Percentiles rank a stretch among this genome's conserved stretches.
Conservation (phyloP, 1,284 basidiomycete species). For the Leccinum angustisporum region DNA sequence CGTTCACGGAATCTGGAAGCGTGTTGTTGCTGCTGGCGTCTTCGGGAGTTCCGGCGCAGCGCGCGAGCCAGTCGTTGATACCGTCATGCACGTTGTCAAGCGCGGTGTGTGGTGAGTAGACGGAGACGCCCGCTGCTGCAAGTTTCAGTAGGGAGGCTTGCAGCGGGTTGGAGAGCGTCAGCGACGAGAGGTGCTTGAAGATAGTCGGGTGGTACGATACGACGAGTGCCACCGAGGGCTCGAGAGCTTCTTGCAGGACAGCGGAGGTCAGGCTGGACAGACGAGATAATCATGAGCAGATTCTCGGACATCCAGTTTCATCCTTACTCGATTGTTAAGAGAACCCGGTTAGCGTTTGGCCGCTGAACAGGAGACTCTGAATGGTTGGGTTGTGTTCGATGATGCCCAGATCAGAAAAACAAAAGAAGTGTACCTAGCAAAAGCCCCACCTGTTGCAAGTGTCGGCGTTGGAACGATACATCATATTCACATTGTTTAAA, state of each 20-base stretch:
- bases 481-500: slow-evolving; percentile 44
- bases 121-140: slow-evolving; percentile 77
- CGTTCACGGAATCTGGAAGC: slow-evolving; percentile 23
- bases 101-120: slow-evolving; percentile 88
- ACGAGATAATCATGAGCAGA: slow-evolving; percentile 13
- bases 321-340: slow-evolving; percentile 81
- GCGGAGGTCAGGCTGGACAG: slow-evolving; percentile 70
- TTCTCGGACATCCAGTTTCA: slow-evolving; percentile 5
- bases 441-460: background rate
- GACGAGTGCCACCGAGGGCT: slow-evolving; percentile 62
- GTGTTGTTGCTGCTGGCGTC: slow-evolving; percentile 10
- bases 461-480: slow-evolving; percentile 1
- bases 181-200: slow-evolving; percentile 75
- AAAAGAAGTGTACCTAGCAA: background rate
- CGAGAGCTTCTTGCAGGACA: slow-evolving; percentile 75
- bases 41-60: slow-evolving; percentile 37
- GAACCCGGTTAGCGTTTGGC: slow-evolving; percentile 57
- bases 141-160: slow-evolving; percentile 81
- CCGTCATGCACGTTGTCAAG: slow-evolving; percentile 82
- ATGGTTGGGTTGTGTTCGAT: background rate
- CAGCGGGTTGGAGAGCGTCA: slow-evolving; percentile 79
- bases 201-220: slow-evolving; percentile 91
- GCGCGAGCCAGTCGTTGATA: slow-evolving; percentile 82
- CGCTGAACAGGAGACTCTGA: slow-evolving; percentile 73
- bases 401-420: background rate